Base-by-base conservation (phyloP, 331 rosid genomes). In the Dryas integrifolia region DNA sequence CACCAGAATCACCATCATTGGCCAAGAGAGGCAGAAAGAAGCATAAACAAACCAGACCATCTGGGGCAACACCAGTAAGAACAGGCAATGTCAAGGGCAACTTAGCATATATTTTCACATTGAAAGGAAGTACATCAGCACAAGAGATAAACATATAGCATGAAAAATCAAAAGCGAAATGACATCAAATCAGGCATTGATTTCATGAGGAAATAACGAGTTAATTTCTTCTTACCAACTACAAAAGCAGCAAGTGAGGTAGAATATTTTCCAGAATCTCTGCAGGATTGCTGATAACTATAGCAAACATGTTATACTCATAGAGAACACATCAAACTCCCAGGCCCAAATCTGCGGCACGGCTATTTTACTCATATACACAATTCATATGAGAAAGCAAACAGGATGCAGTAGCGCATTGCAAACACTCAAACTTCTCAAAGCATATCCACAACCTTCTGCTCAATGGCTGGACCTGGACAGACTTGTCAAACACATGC, bases 181-280 rank as follows among this genome's bases (percentile, higher is more conserved):
- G 66, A 70, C 68, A 76, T 72, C 72, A 79, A 79, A 85, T 75
- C 66, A 58, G 74, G 75, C 96, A 82, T 80, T 77, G 82, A 74
- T 82, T 73, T 84, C 86, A 85, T 73, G 85, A 81, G 73, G 59
- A 84, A 80, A 85, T 75, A 86, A 76, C 85, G 75, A 85, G 80
- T 76, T 82, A 78, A 75, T 72, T 83, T 85, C 80, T 73, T 77
- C 98, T 95, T 95, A 95, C 99, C 99, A 90, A 95, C 92, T 83
- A 88, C 81, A 90, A 90, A 81, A 79, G 98, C 98, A 87, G 99
- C 96, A 85, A 88, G 89, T 89, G 96, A 92, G 96, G 99, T 83
- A 88, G 99, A 86, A 87, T 85, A 92, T 69, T 77, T 82, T 92
- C 96, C 98, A 92, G 96, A 91, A 84, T 84, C 90, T 89, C 92